Percentiles rank a stretch among this genome's conserved stretches.
These are phyloP conservation scores for Berberis vulgaris DNA, from an alignment of 164 flowering plant species.

Conservation along the genomic window DNA sequence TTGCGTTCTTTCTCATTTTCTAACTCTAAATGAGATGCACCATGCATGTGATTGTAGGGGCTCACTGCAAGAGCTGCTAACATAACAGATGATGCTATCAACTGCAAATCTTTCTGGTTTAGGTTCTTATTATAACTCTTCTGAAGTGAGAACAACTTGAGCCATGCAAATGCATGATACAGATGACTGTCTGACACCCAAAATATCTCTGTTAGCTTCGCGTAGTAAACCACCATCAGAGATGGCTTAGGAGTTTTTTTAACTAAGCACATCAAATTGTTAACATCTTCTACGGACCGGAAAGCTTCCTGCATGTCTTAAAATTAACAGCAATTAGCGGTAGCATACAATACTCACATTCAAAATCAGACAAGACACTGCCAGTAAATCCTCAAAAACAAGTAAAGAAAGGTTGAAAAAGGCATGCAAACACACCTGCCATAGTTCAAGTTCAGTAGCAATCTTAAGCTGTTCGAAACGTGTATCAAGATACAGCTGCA, in stretches of 20 bases:
- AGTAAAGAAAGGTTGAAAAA: not conserved
- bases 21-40: constrained; percentile 79
- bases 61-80: constrained; percentile 75
- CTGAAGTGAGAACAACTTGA: constrained; percentile 73
- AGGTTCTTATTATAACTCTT: constrained; percentile 83
- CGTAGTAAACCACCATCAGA: constrained; percentile 79
- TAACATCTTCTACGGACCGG: constrained; percentile 87
- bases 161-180: constrained; percentile 96
- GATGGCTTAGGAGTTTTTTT: constrained; percentile 91
- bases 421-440: constrained; percentile 56
- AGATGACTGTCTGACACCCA: constrained; percentile 77
- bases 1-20: constrained; percentile 88
- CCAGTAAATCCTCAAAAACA: not conserved
- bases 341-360: not conserved
- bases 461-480: constrained; percentile 94
- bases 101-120: constrained; percentile 78
- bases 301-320: constrained; percentile 73
- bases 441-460: constrained; percentile 89
- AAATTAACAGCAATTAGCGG: not conserved
- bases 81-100: constrained; percentile 87
- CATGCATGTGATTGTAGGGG: constrained; percentile 52
- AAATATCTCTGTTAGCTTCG: constrained; percentile 79
- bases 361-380: not conserved
- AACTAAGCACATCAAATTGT: constrained; percentile 94
- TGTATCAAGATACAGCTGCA: constrained; percentile 86